Conservation (phyloP, 192 early-diverging fungal species). For the Coemansia pectinata region DNA sequence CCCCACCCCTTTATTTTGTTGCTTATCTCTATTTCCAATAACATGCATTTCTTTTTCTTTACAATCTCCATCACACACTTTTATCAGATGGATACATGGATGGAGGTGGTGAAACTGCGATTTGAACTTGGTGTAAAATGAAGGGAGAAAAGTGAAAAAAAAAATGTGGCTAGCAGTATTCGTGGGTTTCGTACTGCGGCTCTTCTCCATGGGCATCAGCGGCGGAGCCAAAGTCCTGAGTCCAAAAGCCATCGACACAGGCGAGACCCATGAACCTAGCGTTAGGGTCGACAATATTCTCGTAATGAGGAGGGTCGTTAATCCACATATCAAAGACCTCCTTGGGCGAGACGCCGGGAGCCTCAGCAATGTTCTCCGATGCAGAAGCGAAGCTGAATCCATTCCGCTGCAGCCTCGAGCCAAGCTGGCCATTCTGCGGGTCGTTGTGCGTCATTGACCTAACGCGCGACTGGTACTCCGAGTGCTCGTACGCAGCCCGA, state of each 20-base stretch:
- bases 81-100: background rate
- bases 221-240: conserved; percentile 54
- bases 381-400: conserved; percentile 37
- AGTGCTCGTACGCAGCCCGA: conserved; percentile 48
- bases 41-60: background rate
- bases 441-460: conserved; percentile 48
- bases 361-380: conserved; percentile 47
- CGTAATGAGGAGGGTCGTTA: conserved; percentile 44
- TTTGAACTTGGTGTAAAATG: conserved; percentile 7
- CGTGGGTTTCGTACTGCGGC: conserved; percentile 27
- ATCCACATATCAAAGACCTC: conserved; percentile 53
- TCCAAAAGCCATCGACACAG: conserved; percentile 53
- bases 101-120: background rate
- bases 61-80: background rate
- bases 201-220: conserved; percentile 1
- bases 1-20: conserved; percentile 3
- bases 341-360: conserved; percentile 7
- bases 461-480: conserved; percentile 46
- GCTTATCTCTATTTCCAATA: background rate
- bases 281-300: conserved; percentile 46
- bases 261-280: conserved; percentile 49
- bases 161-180: conserved; percentile 20
- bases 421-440: conserved; percentile 30
- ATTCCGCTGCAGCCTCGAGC: conserved; percentile 24
- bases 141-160: background rate